phyloP scores from a whole-genome alignment of 176 grass and related monocot genomes.

The Bothriochloa decipiens region DNA sequence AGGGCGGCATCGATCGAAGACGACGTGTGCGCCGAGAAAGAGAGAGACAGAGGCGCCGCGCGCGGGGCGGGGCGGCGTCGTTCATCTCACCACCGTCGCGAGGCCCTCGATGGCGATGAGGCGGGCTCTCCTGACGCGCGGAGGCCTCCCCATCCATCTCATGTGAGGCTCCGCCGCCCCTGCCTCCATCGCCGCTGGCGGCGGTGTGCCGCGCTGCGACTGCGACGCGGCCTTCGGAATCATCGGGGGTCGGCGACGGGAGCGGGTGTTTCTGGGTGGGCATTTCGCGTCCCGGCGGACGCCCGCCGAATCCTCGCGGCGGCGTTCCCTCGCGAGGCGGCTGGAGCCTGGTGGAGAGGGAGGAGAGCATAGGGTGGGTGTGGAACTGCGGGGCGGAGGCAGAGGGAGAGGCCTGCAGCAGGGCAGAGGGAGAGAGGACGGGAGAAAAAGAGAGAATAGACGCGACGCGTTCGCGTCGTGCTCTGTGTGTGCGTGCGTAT shows the following conservation, averaged over 20 bases:
- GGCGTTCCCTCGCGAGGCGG: slow-evolving; percentile 4
- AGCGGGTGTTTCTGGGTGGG: slow-evolving; percentile 48
- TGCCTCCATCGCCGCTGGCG: neutral
- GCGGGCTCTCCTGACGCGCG: neutral
- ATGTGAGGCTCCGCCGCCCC: neutral
- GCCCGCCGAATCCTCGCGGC: neutral
- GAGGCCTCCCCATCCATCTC: neutral
- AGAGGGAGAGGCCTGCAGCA: neutral
- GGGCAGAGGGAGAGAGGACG: slow-evolving; percentile 11
- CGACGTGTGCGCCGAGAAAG: slow-evolving; percentile 10
- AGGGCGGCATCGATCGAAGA: slow-evolving; percentile 13
- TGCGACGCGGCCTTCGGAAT: slow-evolving; percentile 14
- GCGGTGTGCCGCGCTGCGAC: slow-evolving; percentile 9
- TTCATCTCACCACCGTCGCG: slow-evolving; percentile 42
- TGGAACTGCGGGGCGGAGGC: slow-evolving; percentile 24
- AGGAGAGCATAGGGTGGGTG: slow-evolving; percentile 40
- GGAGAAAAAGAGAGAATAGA: slow-evolving; percentile 12
- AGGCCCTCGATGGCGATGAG: neutral
- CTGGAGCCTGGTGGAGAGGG: slow-evolving; percentile 38
- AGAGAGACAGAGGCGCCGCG: neutral
- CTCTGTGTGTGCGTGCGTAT: slow-evolving; percentile 17
- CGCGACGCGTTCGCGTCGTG: slow-evolving; percentile 29
- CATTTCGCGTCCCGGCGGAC: slow-evolving; percentile 16
- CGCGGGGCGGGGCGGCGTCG: neutral
- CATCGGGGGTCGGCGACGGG: slow-evolving; percentile 35